These are phyloP conservation scores for Botryosphaeria dothidea DNA, from an alignment of 2,329 filamentous ascomycete species.

Conservation along the genomic window DNA sequence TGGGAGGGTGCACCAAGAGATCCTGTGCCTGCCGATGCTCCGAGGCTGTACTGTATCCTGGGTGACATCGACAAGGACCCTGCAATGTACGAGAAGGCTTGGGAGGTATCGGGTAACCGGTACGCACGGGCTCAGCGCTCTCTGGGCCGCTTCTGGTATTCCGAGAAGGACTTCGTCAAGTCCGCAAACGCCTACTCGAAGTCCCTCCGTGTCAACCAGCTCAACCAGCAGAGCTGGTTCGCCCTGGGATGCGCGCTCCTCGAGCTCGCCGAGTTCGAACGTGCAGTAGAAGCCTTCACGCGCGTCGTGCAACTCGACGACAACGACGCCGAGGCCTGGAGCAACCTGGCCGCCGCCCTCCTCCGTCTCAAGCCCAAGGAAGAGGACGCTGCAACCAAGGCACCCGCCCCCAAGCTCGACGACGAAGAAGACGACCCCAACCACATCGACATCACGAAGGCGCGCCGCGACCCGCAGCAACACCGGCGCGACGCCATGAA, in stretches of 20 bases:
- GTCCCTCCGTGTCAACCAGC: slow-evolving; percentile 74
- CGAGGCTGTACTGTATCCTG: slow-evolving; percentile 87
- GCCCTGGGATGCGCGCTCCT: slow-evolving; percentile 86
- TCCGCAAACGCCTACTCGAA: slow-evolving; percentile 77
- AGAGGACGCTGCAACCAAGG: slow-evolving; percentile 18
- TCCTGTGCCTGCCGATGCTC: slow-evolving; percentile 77
- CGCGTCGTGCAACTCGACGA: slow-evolving; percentile 83
- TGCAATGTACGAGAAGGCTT: slow-evolving; percentile 78
- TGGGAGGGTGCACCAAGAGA: slow-evolving; percentile 69
- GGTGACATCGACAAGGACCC: slow-evolving; percentile 82
- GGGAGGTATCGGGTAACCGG: slow-evolving; percentile 77
- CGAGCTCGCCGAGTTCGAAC: slow-evolving; percentile 72
- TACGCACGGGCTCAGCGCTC: slow-evolving; percentile 88
- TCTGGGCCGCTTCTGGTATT: slow-evolving; percentile 75
- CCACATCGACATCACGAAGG: slow-evolving; percentile 22
- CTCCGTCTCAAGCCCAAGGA: slow-evolving; percentile 64
- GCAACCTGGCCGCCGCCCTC: slow-evolving; percentile 85
- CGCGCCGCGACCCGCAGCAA: slow-evolving; percentile 53
- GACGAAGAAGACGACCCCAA: slow-evolving; percentile 36
- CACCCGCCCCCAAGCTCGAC: slow-evolving; percentile 29
- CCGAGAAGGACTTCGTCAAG: slow-evolving; percentile 63
- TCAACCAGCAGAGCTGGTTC: slow-evolving; percentile 85
- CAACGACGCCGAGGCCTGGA: slow-evolving; percentile 89
- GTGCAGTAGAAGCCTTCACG: slow-evolving; percentile 80
- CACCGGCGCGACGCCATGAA: slow-evolving; percentile 73